Evolutionary conservation across 768 basidiomycete genomes (phyloP), one percentile per base, ranked within the genome.

Genomic region (Leccinum aurantiacum): DNA sequence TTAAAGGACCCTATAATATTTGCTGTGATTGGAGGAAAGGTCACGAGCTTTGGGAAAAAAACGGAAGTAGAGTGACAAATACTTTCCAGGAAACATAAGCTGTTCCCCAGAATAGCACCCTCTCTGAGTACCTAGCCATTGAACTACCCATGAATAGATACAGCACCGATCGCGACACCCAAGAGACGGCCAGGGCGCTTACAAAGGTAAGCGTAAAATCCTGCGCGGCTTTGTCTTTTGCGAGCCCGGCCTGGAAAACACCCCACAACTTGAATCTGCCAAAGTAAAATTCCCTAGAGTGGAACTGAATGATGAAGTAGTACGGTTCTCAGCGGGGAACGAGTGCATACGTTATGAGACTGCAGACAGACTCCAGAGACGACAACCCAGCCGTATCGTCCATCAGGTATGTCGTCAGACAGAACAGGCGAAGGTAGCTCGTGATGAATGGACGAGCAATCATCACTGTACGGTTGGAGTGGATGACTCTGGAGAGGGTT

Each of bases 321-420:
- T n/a, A 37, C 22, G 9, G 13, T 19, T 33, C n/a, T 25, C 24
- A 2, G 14, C 4, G 14, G 27, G 35, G 52, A 53, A 51, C 37
- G 10, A 49, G 33, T 44, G 29, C 69, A 31, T 59, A 74, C 74
- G 63, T 56, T 61, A 67, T 65, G 56, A 69, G 54, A 56, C 68
- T 62, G 55, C 72, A 76, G 3, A 63, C 69, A 13, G 67, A 4
- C 22, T 22, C 0, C 31, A 31, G 31, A 68, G 44, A 74, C 67
- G 13, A 74, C 65, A 2, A 70, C 68, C 71, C 73, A 76, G 22
- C 70, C 73, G 35, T 74, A 73, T n/a, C 70, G 71, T 4, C 73
- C 70, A 24, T 75, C 73, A 7, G 72, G 73, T 11, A 67, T 55
- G 6, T 68, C 52, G 5, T 60, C 59, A 11, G 52, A 60, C 17